Evolutionary conservation across 495 filamentous ascomycete genomes (phyloP).

Genomic region (Lophiotrema nucula): DNA sequence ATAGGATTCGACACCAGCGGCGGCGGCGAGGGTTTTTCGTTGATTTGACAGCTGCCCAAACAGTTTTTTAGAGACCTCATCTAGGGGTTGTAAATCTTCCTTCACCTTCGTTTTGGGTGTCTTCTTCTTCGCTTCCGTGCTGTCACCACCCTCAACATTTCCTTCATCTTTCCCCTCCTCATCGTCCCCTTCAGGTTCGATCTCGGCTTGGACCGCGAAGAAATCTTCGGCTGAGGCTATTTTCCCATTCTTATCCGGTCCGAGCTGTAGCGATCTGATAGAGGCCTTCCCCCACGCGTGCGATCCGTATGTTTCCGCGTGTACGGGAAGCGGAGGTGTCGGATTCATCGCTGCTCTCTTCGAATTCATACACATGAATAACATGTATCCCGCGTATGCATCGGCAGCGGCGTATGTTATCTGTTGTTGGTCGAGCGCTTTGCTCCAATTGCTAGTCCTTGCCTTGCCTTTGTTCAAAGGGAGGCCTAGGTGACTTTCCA

Average conservation of each 20-base stretch:
- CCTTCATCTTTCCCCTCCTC: background rate
- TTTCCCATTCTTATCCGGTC: too few relatives aligned
- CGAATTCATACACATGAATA: slow-evolving; percentile 67
- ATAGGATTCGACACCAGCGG: background rate
- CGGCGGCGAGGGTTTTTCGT: slow-evolving; percentile 2
- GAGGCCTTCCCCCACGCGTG: too few relatives aligned
- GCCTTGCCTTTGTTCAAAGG: slow-evolving; percentile 70
- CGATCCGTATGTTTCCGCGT: slow-evolving; percentile 68
- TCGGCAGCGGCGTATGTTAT: slow-evolving; percentile 80
- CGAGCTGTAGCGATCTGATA: too few relatives aligned
- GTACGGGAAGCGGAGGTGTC: slow-evolving; percentile 63
- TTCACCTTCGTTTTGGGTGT: background rate
- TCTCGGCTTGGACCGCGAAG: too few relatives aligned
- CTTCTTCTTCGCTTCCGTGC: background rate
- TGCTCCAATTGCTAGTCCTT: slow-evolving; percentile 70
- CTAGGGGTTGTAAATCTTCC: slow-evolving; percentile 3
- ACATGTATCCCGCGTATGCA: slow-evolving; percentile 73
- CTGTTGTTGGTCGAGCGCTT: slow-evolving; percentile 60
- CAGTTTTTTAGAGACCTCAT: background rate
- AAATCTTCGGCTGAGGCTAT: too few relatives aligned
- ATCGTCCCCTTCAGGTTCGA: background rate
- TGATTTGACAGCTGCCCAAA: background rate
- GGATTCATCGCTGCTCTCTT: slow-evolving; percentile 65
- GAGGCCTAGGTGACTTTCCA: slow-evolving; percentile 69
- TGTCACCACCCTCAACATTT: background rate